Evolutionary conservation across 1,284 basidiomycete genomes (phyloP), one percentile per base, ranked within the genome.

Genomic region (Erythrobasidium hasegawianum): DNA sequence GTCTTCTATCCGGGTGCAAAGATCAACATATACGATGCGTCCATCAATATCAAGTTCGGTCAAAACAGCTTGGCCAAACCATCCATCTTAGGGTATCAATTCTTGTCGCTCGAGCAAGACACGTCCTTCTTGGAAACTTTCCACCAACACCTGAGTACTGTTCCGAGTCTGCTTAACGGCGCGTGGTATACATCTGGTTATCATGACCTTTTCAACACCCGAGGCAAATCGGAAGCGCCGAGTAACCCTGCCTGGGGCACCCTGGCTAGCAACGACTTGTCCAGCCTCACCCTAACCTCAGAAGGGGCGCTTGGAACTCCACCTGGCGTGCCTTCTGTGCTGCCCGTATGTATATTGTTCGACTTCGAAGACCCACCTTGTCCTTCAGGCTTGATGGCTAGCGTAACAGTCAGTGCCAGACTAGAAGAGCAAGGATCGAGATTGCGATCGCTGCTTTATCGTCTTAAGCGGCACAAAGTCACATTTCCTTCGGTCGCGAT

Each of bases 21-120:
- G n/a, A 8, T 24, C 22, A 18, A 18, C 14, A 47, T 47, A 4
- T 47, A 47, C 45, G 45, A 47, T 24, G n/a, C 27, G 8, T 24
- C 18, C 24, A 22, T 54, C 16, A n/a, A 20, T 3, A 54, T 54
- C n/a, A 27, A 54, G 16, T 54, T 54, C 24, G 7, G 52, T 10
- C 20, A n/a, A 20, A 9, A n/a, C 16, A n/a, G 16, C 16, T 22
- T n/a, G 20, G 3, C 4, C 16, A 8, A 10, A 3, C 52, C 52
- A n/a, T 7, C 24, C 16, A 20, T 54, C 18, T 10, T n/a, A n/a
- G 52, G 52, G 8, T 54, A 16, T 16, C 16, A 20, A 8, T 54
- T 54, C 27, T 20, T 54, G 52, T 27, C 16, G 20, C 52, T 54
- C 22, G 22, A 54, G 52, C 8, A 54, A 3, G 52, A 54, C 16